A percentile compares a stretch with the other conserved stretches of the same genome.
Evolutionary conservation across 192 early-diverging fungal genomes (phyloP).

Genomic region (Podila verticillata): DNA sequence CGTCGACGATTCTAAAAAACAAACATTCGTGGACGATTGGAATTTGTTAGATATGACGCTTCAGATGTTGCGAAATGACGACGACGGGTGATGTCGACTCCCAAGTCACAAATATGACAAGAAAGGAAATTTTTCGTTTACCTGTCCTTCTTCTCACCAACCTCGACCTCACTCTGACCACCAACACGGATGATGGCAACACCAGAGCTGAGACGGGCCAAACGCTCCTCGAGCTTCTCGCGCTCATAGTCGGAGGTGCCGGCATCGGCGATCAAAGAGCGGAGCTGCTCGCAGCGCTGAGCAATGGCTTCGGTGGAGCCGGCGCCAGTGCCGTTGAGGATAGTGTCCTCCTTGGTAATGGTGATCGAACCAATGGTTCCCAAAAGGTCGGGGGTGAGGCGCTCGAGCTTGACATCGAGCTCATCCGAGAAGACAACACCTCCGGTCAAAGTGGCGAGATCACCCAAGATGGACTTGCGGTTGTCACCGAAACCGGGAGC

Average conservation of each 20-base stretch:
- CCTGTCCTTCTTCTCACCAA: conserved; percentile 99
- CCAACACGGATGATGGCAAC: conserved; percentile 99
- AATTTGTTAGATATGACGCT: too few species aligned
- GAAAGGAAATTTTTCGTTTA: conserved; percentile 8
- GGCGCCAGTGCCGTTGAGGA: conserved; percentile 92
- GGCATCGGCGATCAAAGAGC: conserved; percentile 82
- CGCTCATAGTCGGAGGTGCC: conserved; percentile 96
- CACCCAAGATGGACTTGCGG: conserved; percentile 98
- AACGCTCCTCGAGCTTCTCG: conserved; percentile 99
- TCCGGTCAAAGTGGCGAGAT: conserved; percentile 97
- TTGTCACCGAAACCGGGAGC: conserved; percentile 99
- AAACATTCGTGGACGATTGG: too few species aligned
- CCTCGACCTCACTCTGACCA: conserved; percentile 98
- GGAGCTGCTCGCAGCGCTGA: conserved; percentile 98
- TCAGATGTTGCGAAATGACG: too few species aligned
- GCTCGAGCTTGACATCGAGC: conserved; percentile 96
- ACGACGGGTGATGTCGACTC: too few species aligned
- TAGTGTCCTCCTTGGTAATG: conserved; percentile 99
- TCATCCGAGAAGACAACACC: conserved; percentile 97
- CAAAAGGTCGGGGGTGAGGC: conserved; percentile 89
- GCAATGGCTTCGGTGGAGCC: conserved; percentile 90
- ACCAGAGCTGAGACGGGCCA: conserved; percentile 98
- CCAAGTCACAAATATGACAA: background rate
- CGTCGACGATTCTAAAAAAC: conserved; percentile 87
- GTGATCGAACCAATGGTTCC: conserved; percentile 90